These are phyloP conservation scores for Carex littledalei DNA, from an alignment of 176 grass and related monocot genomes.

Conservation along the genomic window DNA sequence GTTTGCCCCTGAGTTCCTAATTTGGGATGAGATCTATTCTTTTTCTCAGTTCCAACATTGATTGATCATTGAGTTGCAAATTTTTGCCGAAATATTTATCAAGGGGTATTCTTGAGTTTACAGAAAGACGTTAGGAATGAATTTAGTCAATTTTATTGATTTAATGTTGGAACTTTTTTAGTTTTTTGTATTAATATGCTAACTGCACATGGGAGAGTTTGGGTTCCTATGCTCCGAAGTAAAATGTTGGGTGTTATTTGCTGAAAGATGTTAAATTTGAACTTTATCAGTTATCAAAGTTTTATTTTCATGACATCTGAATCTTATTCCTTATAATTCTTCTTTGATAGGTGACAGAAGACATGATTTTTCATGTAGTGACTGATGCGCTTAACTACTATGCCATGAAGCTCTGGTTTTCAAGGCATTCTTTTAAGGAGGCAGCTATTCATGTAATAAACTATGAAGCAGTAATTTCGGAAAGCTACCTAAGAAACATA, in stretches of 20 bases:
- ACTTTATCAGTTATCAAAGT: conserved; percentile 3
- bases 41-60: background rate
- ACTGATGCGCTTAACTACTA: conserved; percentile 91
- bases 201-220: background rate
- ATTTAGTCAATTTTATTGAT: background rate
- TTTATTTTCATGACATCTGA: conserved; percentile 15
- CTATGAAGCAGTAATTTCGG: conserved; percentile 57
- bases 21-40: background rate
- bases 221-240: background rate
- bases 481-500: conserved; percentile 43
- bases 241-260: background rate
- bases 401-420: conserved; percentile 96
- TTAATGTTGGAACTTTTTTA: background rate
- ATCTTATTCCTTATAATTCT: conserved; percentile 32
- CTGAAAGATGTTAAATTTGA: background rate
- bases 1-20: background rate
- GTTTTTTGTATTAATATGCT: background rate
- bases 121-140: background rate
- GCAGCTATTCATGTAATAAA: conserved; percentile 68
- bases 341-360: conserved; percentile 55
- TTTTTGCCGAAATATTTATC: background rate
- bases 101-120: background rate
- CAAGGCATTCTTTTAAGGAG: conserved; percentile 66
- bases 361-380: conserved; percentile 79
- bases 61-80: background rate